Evolutionary conservation across 352 stramenopile species (phyloP).

Genomic region (Globisporangium rhizosaccharum): DNA sequence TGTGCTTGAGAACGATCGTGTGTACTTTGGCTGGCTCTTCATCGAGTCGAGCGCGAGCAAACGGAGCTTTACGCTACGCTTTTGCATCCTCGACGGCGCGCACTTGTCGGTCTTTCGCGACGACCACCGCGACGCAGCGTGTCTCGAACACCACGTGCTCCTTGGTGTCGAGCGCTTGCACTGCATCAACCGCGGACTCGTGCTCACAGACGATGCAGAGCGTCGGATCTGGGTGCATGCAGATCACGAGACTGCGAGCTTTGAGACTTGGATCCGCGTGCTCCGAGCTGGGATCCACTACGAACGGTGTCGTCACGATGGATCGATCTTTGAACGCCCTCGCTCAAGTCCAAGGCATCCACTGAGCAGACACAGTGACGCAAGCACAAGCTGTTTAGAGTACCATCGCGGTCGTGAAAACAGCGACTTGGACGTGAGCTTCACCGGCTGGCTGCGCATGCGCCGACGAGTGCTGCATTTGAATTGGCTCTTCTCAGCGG

Average conservation of each 20-base stretch:
- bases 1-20: constrained; percentile 8
- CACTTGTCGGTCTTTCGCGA: constrained; percentile 24
- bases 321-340: constrained; percentile 19
- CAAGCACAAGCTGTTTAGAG: neutral
- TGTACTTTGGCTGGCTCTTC: constrained; percentile 34
- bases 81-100: constrained; percentile 36
- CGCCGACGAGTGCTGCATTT: constrained; percentile 11
- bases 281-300: constrained; percentile 16
- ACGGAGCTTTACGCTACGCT: constrained; percentile 32
- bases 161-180: constrained; percentile 31
- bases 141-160: constrained; percentile 15
- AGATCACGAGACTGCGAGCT: constrained; percentile 23
- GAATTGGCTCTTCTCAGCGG: constrained; percentile 17
- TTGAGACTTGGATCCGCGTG: constrained; percentile 31
- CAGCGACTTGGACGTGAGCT: constrained; percentile 10
- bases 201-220: constrained; percentile 23
- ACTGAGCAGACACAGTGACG: neutral
- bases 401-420: neutral
- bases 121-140: constrained; percentile 6
- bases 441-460: constrained; percentile 28
- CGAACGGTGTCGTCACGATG: constrained; percentile 7
- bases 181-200: constrained; percentile 34
- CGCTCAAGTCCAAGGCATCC: neutral
- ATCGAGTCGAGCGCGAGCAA: constrained; percentile 22
- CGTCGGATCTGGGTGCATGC: constrained; percentile 33